These are phyloP conservation scores for Collybia nuda DNA, from an alignment of 768 basidiomycete species.

Conservation along the genomic window DNA sequence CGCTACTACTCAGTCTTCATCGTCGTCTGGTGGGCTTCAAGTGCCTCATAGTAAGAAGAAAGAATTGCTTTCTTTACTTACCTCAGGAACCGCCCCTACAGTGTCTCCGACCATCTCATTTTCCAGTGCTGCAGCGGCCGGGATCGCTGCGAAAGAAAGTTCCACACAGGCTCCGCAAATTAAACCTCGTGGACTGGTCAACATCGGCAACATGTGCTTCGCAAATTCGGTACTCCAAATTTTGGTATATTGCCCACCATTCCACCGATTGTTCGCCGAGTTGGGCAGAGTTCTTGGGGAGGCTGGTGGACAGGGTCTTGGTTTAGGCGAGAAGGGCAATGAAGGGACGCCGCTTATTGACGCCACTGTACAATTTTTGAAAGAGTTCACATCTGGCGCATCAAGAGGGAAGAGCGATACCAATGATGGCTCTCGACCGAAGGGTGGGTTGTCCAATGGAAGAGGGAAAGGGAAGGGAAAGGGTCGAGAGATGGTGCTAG, in stretches of 20 bases:
- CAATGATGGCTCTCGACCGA: not conserved
- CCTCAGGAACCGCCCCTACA: slow-evolving; percentile 25
- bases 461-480: slow-evolving; percentile 31
- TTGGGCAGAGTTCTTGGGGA: slow-evolving; percentile 52
- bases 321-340: slow-evolving; percentile 22
- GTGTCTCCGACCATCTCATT: slow-evolving; percentile 4
- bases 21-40: slow-evolving; percentile 18
- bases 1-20: slow-evolving; percentile 32
- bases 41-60: slow-evolving; percentile 38
- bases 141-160: too few species aligned
- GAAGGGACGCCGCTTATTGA: slow-evolving; percentile 57
- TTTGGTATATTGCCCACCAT: slow-evolving; percentile 86
- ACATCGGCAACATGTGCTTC: slow-evolving; percentile 97
- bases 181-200: slow-evolving; percentile 80
- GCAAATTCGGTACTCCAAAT: slow-evolving; percentile 93
- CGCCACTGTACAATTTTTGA: slow-evolving; percentile 72
- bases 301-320: slow-evolving; percentile 24
- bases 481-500: slow-evolving; percentile 26
- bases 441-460: slow-evolving; percentile 21
- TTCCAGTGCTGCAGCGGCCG: not conserved
- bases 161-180: slow-evolving; percentile 24
- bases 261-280: slow-evolving; percentile 74
- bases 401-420: slow-evolving; percentile 17
- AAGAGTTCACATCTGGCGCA: slow-evolving; percentile 57
- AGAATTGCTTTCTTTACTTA: slow-evolving; percentile 58